Conservation (phyloP, 768 basidiomycete species). For the Leccinellum albellum region DNA sequence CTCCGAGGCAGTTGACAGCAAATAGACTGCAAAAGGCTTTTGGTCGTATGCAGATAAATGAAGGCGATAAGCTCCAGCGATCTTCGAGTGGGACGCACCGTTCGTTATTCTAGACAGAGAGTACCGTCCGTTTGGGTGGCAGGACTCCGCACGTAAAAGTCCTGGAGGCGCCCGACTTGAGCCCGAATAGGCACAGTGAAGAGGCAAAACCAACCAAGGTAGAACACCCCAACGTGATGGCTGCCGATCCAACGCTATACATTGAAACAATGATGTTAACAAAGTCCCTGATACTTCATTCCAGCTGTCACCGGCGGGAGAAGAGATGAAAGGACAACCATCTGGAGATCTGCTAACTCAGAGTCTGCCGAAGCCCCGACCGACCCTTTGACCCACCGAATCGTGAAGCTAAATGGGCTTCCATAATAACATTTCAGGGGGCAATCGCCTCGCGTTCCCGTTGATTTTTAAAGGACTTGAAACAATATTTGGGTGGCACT, state of each 20-base stretch:
- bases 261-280: constrained; percentile 20
- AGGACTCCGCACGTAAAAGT: constrained; percentile 19
- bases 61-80: constrained; percentile 22
- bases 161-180: constrained; percentile 8
- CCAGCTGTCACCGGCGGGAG: constrained; percentile 24
- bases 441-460: constrained; percentile 15
- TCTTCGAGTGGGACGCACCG: constrained; percentile 13
- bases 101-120: constrained; percentile 12
- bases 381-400: constrained; percentile 15
- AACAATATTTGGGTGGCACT: constrained; percentile 6
- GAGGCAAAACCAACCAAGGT: constrained; percentile 21
- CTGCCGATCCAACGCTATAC: constrained; percentile 17
- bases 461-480: constrained; percentile 10
- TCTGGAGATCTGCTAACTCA: constrained; percentile 20
- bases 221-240: constrained; percentile 21
- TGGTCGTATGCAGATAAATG: constrained; percentile 19
- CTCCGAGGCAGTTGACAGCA: constrained; percentile 15
- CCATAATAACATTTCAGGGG: constrained; percentile 25
- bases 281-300: constrained; percentile 21
- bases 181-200: constrained; percentile 11
- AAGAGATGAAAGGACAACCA: constrained; percentile 16
- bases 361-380: constrained; percentile 8
- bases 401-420: constrained; percentile 13
- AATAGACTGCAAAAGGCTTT: constrained; percentile 8
- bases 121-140: constrained; percentile 11